These are phyloP conservation scores for Eragrostis nindensis DNA, from an alignment of 176 grass and related monocot species.

Conservation along the genomic window DNA sequence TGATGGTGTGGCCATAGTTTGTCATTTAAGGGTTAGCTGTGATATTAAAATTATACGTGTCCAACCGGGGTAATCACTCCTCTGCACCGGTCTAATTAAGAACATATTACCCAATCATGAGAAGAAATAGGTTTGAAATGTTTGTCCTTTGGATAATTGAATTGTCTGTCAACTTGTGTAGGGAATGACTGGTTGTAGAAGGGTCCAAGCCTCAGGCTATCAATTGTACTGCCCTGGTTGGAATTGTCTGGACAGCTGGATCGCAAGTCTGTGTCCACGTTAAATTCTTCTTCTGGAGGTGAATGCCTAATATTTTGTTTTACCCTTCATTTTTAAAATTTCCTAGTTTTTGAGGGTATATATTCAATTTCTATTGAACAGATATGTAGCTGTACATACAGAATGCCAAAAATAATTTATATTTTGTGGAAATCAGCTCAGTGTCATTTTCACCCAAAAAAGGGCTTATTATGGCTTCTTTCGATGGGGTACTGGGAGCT, in stretches of 20 bases:
- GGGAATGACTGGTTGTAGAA: conserved; percentile 41
- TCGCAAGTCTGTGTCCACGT: conserved; percentile 28
- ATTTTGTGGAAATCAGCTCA: background rate
- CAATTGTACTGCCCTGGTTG: conserved; percentile 26
- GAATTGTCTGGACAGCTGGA: conserved; percentile 40
- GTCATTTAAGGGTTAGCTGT: background rate
- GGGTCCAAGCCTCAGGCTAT: conserved; percentile 24
- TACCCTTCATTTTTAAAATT: background rate
- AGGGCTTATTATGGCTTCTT: background rate
- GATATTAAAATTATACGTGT: background rate
- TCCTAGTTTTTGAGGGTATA: no score
- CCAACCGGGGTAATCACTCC: background rate
- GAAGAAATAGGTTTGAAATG: background rate
- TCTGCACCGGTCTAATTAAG: background rate
- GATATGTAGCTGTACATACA: background rate
- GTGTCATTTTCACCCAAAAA: background rate
- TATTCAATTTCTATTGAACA: background rate
- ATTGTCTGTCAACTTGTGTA: conserved; percentile 33
- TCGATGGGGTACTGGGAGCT: background rate
- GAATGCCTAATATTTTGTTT: conserved; percentile 12
- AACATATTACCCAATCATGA: conserved; percentile 14
- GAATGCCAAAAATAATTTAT: background rate
- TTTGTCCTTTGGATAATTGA: conserved; percentile 22
- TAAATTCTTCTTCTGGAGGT: conserved; percentile 39
- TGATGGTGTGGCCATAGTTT: background rate